Conservation (phyloP, 2,329 filamentous ascomycete species). For the Spiromastix sp. region DNA sequence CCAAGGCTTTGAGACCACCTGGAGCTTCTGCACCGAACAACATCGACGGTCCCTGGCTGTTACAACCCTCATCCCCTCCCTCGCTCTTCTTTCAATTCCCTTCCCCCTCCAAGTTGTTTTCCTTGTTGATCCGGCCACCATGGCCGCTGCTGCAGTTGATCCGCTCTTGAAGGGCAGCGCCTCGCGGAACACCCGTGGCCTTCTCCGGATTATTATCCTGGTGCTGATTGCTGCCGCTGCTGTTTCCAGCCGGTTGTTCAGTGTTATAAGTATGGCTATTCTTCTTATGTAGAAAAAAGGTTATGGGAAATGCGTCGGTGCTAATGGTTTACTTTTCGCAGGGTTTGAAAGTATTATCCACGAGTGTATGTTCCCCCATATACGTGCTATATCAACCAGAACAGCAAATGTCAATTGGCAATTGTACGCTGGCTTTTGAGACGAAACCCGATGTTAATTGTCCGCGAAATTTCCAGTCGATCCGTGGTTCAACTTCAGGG, state of each 20-base stretch:
- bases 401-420: too few species aligned
- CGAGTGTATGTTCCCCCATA: slow-evolving; percentile 64
- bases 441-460: slow-evolving; percentile 9
- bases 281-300: too few species aligned
- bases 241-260: slow-evolving; percentile 89
- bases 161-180: slow-evolving; percentile 66
- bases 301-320: too few species aligned
- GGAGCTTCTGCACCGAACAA: slow-evolving; percentile 17
- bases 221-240: slow-evolving; percentile 83
- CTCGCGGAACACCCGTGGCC: slow-evolving; percentile 68
- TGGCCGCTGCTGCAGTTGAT: slow-evolving; percentile 32
- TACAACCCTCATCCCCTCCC: slow-evolving; percentile 8
- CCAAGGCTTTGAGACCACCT: slow-evolving; percentile 26
- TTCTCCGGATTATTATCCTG: slow-evolving; percentile 85
- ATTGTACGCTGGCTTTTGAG: too few species aligned
- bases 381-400: neutral
- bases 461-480: slow-evolving; percentile 55
- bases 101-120: slow-evolving; percentile 20
- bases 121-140: slow-evolving; percentile 14
- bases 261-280: slow-evolving; percentile 71
- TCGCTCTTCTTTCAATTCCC: slow-evolving; percentile 15
- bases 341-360: slow-evolving; percentile 99
- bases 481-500: slow-evolving; percentile 99
- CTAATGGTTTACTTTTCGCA: slow-evolving; percentile 32
- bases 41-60: neutral